Percentiles rank a stretch among this genome's conserved stretches.
These are phyloP conservation scores for Suillus variegatus DNA, from an alignment of 768 basidiomycete species.

Conservation along the genomic window DNA sequence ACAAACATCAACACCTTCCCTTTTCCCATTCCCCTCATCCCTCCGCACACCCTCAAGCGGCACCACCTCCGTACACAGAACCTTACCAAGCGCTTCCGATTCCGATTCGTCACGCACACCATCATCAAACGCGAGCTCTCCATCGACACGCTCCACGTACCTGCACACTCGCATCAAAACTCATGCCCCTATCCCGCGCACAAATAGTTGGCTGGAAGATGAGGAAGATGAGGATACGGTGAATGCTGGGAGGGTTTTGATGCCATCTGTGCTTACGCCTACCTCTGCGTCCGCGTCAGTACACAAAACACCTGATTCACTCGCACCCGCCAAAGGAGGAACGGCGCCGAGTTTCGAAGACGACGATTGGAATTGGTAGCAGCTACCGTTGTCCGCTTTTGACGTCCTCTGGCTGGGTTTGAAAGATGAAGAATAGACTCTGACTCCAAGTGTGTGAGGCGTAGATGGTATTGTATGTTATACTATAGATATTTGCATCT, in stretches of 20 bases:
- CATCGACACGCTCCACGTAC: slow-evolving; percentile 21
- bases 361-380: slow-evolving; percentile 66
- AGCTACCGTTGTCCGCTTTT: not conserved
- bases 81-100: slow-evolving; percentile 15
- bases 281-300: slow-evolving; percentile 13
- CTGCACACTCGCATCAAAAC: slow-evolving; percentile 11
- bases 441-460: not conserved
- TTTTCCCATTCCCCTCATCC: slow-evolving; percentile 4
- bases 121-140: slow-evolving; percentile 12
- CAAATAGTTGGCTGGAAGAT: slow-evolving; percentile 39
- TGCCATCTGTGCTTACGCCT: slow-evolving; percentile 34
- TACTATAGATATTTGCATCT: not conserved
- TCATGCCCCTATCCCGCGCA: slow-evolving; percentile 15
- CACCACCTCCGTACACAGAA: slow-evolving; percentile 10
- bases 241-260: slow-evolving; percentile 20
- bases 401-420: not conserved
- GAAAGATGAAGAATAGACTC: not conserved
- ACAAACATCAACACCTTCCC: slow-evolving; percentile 15
- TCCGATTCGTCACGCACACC: slow-evolving; percentile 15
- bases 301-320: slow-evolving; percentile 3
- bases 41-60: slow-evolving; percentile 22
- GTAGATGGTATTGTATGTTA: not conserved
- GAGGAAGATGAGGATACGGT: slow-evolving; percentile 33
- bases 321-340: slow-evolving; percentile 6
- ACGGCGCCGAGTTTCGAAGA: slow-evolving; percentile 34